A percentile compares a stretch with the other conserved stretches of the same genome.
These are phyloP conservation scores for Salix dunnii DNA, from an alignment of 345 rosid species.

Conservation along the genomic window DNA sequence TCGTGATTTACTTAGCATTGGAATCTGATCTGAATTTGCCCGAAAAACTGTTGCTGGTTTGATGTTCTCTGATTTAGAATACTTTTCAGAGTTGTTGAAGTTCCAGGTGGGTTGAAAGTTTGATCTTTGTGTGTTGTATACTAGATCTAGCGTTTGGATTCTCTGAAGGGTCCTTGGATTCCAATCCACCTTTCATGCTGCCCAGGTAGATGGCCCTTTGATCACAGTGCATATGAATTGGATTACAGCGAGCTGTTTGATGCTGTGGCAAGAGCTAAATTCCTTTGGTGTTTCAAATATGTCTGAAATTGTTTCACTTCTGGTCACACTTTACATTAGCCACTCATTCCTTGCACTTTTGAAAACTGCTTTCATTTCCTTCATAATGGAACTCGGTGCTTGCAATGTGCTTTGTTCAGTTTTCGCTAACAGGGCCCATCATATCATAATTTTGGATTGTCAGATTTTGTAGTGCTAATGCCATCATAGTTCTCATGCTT, in stretches of 20 bases:
- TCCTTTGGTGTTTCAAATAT: neutral
- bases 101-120: neutral
- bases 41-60: neutral
- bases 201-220: neutral
- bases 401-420: neutral
- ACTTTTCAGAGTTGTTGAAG: neutral
- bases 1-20: neutral
- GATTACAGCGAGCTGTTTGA: neutral
- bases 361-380: neutral
- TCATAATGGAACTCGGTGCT: neutral
- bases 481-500: neutral
- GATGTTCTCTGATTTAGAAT: neutral
- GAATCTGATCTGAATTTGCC: neutral
- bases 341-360: neutral
- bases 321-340: neutral
- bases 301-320: neutral
- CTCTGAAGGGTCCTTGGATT: neutral
- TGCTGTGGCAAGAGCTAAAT: neutral
- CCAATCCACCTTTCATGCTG: neutral
- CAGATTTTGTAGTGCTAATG: neutral
- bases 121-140: neutral
- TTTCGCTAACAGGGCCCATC: neutral
- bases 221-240: neutral
- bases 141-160: neutral
- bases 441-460: neutral